Percentiles rank a stretch among this genome's conserved stretches.
phyloP scores from a whole-genome alignment of 2,329 filamentous ascomycete species.

The Pleurostoma richardsiae region DNA sequence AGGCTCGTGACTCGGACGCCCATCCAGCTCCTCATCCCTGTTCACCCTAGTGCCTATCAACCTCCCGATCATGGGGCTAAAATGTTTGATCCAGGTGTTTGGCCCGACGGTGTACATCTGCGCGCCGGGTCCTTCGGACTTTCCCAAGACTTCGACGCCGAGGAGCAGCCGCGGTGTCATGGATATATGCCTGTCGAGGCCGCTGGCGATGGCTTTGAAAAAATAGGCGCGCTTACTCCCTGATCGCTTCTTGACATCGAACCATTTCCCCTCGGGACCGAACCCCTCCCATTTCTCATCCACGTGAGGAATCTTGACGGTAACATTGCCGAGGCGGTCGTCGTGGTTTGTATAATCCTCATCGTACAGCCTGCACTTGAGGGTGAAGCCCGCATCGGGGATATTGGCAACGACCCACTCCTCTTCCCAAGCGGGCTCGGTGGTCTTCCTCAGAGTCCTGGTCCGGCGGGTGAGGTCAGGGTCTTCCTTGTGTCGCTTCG shows the following conservation, averaged over 20 bases:
- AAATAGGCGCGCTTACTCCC: conserved; percentile 85
- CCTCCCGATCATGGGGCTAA: conserved; percentile 82
- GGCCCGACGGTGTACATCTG: conserved; percentile 78
- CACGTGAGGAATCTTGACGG: conserved; percentile 58
- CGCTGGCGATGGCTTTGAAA: conserved; percentile 61
- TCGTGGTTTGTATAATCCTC: conserved; percentile 84
- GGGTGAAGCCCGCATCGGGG: conserved; percentile 70
- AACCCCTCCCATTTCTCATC: conserved; percentile 65
- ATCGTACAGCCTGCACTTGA: conserved; percentile 86
- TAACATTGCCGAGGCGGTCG: conserved; percentile 83
- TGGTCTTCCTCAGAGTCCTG: conserved; percentile 65
- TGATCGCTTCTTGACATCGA: conserved; percentile 74
- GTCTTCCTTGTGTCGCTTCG: conserved; percentile 79
- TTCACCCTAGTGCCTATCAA: conserved; percentile 69
- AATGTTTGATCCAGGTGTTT: conserved; percentile 73
- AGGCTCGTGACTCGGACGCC: conserved; percentile 14
- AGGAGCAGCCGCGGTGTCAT: conserved; percentile 68
- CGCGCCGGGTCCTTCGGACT: conserved; percentile 63
- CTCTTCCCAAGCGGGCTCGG: conserved; percentile 75
- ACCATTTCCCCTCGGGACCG: conserved; percentile 51
- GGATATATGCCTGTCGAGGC: conserved; percentile 55
- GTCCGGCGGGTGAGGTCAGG: conserved; percentile 71
- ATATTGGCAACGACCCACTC: conserved; percentile 88
- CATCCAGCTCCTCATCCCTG: conserved; percentile 48
- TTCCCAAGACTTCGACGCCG: conserved; percentile 73